Base-by-base conservation (phyloP, 495 filamentous ascomycete genomes). In the Parathielavia hyrcaniae region DNA sequence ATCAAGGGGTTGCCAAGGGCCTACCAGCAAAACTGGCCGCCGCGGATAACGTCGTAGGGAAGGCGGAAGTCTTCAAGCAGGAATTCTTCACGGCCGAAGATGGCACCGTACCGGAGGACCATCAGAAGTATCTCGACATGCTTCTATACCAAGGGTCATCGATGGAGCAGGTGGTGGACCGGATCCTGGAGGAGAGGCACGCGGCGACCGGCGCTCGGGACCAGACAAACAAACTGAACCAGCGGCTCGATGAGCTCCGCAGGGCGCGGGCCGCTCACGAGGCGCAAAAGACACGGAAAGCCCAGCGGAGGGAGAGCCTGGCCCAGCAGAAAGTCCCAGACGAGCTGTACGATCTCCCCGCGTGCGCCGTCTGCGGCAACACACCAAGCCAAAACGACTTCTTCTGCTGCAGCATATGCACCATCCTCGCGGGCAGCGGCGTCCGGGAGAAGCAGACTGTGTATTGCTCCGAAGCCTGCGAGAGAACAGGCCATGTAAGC, bases 381-480 rank as follows among this genome's bases (percentile, higher is more conserved):
- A 4, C 48, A 64, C 50, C 58, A 47, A 54, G 23, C 58, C 59
- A 67, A 58, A 55, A 58, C 57, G 61, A 64, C 38, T 71, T 73
- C 52, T 55, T 69, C 36, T 60, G 67, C 53, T 79, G 77, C 57
- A 57, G 67, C 39, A 34, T 81, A 40, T 75, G 77, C 64, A 55
- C 73, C 59, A 64, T 75, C 57, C 62, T 75, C 7, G 51, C 59
- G 13, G 56, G 62, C 46, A 62, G 60, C 19, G 55, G 62, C 12
- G 50, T 73, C 26, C 55, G 59, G 41, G 55, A 66, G 9, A 50
- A 54, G 44, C 61, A 45, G 47, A 66, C 65, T 1, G 64, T 76
- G 35, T 81, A 74, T 58, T 81, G 79, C 65, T 76, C 72, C 7
- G 60, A 66, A 16, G 64, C 69, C 20, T 78, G 77, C 62, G 64